Conservation (phyloP, 345 rosid genomes). For the Limnanthes douglasii region DNA sequence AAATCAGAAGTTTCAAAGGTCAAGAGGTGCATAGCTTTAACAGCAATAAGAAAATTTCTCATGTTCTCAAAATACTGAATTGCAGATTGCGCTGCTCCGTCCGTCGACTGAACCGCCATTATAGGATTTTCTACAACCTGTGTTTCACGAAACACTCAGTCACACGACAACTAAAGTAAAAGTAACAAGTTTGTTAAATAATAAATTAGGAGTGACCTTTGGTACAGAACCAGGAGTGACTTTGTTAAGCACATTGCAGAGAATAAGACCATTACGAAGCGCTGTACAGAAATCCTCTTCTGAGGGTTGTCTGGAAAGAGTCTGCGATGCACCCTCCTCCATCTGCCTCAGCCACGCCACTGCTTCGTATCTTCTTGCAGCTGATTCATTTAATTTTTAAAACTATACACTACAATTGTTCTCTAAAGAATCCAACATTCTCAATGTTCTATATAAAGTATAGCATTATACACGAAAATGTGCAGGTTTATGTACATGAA, state of each 20-base stretch:
- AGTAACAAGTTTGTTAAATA: neutral
- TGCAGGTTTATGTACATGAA: neutral
- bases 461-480: slow-evolving; percentile 1
- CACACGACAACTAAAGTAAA: neutral
- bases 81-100: slow-evolving; percentile 95
- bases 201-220: slow-evolving; percentile 29
- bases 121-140: slow-evolving; percentile 80
- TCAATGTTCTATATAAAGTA: neutral
- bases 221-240: slow-evolving; percentile 90
- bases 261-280: slow-evolving; percentile 82
- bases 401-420: neutral
- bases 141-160: neutral
- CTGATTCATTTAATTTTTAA: slow-evolving; percentile 15
- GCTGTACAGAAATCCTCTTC: slow-evolving; percentile 66
- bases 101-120: slow-evolving; percentile 52
- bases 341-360: slow-evolving; percentile 83
- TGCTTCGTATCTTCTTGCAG: slow-evolving; percentile 79
- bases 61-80: slow-evolving; percentile 95
- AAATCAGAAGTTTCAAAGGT: slow-evolving; percentile 91
- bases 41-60: slow-evolving; percentile 92
- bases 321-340: slow-evolving; percentile 48
- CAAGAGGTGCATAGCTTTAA: slow-evolving; percentile 86
- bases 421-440: neutral
- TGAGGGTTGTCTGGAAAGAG: slow-evolving; percentile 52
- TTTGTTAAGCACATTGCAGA: slow-evolving; percentile 93